A percentile compares a stretch with the other conserved stretches of the same genome.
Conservation (phyloP, 2,329 filamentous ascomycete species). For the Diaporthe destruens region DNA sequence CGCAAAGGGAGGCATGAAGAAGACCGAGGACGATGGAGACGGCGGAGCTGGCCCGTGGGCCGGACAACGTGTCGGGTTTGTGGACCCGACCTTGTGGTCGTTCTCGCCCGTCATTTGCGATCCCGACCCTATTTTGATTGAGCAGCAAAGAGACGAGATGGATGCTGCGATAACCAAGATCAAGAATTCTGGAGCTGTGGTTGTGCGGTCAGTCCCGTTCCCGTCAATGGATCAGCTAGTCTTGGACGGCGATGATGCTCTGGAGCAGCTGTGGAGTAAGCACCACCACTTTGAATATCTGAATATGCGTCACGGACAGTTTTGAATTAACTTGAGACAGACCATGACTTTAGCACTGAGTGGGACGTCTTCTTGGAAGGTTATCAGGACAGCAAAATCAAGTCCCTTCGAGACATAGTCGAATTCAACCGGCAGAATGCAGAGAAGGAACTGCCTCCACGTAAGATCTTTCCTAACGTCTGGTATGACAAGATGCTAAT, state of each 20-base stretch:
- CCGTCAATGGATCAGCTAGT: not conserved
- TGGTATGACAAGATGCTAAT: not conserved
- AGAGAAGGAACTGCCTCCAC: constrained; percentile 1
- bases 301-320: too few relatives aligned
- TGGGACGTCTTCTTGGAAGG: not conserved
- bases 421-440: not conserved
- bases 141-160: not conserved
- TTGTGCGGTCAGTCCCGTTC: not conserved
- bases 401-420: not conserved
- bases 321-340: not conserved
- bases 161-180: not conserved
- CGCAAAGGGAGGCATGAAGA: not conserved
- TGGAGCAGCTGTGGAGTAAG: constrained; percentile 7
- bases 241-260: not conserved
- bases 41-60: not conserved
- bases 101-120: not conserved
- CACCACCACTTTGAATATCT: not conserved
- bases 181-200: not conserved
- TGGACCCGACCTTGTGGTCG: not conserved
- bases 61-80: not conserved
- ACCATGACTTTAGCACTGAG: not conserved
- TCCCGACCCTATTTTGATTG: not conserved
- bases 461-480: not conserved
- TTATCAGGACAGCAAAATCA: not conserved
- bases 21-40: too few relatives aligned